Evolutionary conservation across 2,329 filamentous ascomycete genomes (phyloP).

Genomic region (Emergomyces orientalis): DNA sequence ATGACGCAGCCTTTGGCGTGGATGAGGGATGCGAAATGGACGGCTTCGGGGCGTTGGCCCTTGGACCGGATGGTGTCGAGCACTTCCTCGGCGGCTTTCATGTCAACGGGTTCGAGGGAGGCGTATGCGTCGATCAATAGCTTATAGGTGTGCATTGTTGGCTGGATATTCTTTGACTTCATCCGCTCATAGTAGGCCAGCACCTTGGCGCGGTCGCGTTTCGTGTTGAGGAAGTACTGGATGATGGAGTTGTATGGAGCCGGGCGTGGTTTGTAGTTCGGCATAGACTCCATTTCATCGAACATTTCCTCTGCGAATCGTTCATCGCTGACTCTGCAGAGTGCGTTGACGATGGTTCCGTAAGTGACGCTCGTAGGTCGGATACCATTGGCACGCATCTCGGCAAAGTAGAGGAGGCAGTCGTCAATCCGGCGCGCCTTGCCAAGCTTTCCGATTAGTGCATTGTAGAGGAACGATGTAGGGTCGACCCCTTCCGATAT

Average conservation of each 20-base stretch:
- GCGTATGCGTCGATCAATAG: conserved; percentile 92
- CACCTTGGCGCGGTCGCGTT: conserved; percentile 90
- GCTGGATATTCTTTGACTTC: conserved; percentile 74
- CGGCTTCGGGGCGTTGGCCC: conserved; percentile 72
- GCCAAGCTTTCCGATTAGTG: conserved; percentile 92
- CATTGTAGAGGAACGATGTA: conserved; percentile 95
- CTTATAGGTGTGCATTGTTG: conserved; percentile 95
- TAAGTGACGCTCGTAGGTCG: conserved; percentile 97
- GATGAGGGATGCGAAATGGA: conserved; percentile 92
- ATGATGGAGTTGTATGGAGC: conserved; percentile 99
- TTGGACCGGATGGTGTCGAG: conserved; percentile 66
- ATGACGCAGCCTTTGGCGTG: conserved; percentile 91
- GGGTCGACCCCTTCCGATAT: conserved; percentile 91
- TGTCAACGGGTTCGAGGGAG: conserved; percentile 82
- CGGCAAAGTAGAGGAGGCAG: conserved; percentile 93
- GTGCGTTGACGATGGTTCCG: conserved; percentile 93
- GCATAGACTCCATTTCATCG: conserved; percentile 97
- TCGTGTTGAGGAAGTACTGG: conserved; percentile 97
- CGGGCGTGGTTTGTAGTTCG: conserved; percentile 95
- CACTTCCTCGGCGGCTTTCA: conserved; percentile 76
- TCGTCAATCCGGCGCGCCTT: conserved; percentile 97
- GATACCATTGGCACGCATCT: conserved; percentile 89
- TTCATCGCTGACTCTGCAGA: conserved; percentile 94
- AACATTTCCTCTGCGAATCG: conserved; percentile 97
- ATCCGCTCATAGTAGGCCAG: conserved; percentile 92